Percentiles rank a stretch among this genome's conserved stretches.
These are phyloP conservation scores for Rhypophila decipiens DNA, from an alignment of 495 filamentous ascomycete species.

Conservation along the genomic window DNA sequence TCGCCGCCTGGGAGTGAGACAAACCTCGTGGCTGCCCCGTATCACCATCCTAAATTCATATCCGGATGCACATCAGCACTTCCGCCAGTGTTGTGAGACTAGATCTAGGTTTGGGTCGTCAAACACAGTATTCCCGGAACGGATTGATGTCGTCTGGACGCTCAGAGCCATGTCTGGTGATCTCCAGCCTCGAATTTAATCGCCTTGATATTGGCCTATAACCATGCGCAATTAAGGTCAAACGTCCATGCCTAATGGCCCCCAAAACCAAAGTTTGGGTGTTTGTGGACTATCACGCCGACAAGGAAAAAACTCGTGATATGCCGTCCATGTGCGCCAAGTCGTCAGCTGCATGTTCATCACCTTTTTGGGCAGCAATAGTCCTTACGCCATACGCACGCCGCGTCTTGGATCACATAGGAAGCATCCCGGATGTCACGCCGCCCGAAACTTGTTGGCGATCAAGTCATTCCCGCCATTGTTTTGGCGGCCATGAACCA, in stretches of 20 bases:
- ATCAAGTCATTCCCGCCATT: too few species aligned
- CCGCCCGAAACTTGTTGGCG: not conserved
- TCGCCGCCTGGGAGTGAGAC: too few species aligned
- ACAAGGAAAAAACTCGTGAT: not conserved
- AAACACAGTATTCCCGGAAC: not conserved
- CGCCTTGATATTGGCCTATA: not conserved
- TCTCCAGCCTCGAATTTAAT: not conserved
- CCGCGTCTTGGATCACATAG: not conserved
- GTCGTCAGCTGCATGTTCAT: not conserved
- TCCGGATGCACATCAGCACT: not conserved
- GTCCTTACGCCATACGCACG: not conserved
- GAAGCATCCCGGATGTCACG: not conserved
- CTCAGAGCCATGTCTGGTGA: not conserved
- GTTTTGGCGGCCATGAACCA: too few species aligned
- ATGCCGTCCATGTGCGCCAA: not conserved
- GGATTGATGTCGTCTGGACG: not conserved
- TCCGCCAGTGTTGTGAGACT: not conserved
- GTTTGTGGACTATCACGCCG: not conserved
- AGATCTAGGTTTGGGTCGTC: not conserved
- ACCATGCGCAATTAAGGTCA: not conserved
- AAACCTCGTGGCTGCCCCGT: too few species aligned
- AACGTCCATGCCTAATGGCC: not conserved
- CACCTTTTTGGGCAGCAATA: not conserved
- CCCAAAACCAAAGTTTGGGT: not conserved
- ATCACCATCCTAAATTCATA: not conserved